Conservation (phyloP, 768 basidiomycete species). For the Lactarius evosmus region DNA sequence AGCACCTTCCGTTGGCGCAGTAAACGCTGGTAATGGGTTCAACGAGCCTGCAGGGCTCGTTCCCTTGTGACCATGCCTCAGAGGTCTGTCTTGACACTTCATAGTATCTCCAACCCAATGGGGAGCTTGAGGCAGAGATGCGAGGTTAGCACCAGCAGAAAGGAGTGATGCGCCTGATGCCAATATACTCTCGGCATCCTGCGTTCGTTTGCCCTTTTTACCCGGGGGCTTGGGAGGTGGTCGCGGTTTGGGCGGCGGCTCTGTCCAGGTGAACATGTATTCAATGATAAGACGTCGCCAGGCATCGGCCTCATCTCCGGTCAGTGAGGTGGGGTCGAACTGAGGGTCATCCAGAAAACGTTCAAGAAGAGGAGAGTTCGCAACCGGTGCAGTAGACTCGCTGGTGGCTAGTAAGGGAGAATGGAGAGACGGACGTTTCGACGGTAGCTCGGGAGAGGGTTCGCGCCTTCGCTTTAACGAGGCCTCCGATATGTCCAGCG, state of each 20-base stretch:
- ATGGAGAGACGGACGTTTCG: slow-evolving; percentile 28
- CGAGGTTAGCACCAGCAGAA: slow-evolving; percentile 1
- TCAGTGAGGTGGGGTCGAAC: slow-evolving; percentile 37
- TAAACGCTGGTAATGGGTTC: slow-evolving; percentile 16
- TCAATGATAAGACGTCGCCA: slow-evolving; percentile 53
- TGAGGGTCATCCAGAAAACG: slow-evolving; percentile 29
- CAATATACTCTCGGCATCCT: neutral
- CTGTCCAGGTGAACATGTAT: slow-evolving; percentile 51
- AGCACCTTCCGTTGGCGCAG: slow-evolving; percentile 16
- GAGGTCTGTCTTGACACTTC: slow-evolving; percentile 1
- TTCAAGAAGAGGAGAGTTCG: slow-evolving; percentile 27
- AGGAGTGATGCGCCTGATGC: neutral
- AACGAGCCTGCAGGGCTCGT: slow-evolving; percentile 15
- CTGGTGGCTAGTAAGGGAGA: neutral
- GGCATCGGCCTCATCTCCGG: slow-evolving; percentile 47
- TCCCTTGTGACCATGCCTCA: neutral
- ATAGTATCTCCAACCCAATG: slow-evolving; percentile 17
- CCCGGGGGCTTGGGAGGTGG: neutral
- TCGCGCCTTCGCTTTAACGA: slow-evolving; percentile 35
- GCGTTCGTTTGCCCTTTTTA: slow-evolving; percentile 12
- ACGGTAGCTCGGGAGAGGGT: slow-evolving; percentile 26
- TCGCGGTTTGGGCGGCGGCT: slow-evolving; percentile 19
- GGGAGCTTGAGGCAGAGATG: slow-evolving; percentile 19
- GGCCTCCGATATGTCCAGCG: slow-evolving; percentile 18
- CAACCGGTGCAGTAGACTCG: neutral